Base-by-base conservation (phyloP, 106 monocot genomes). In the Dendrobium catenatum region DNA sequence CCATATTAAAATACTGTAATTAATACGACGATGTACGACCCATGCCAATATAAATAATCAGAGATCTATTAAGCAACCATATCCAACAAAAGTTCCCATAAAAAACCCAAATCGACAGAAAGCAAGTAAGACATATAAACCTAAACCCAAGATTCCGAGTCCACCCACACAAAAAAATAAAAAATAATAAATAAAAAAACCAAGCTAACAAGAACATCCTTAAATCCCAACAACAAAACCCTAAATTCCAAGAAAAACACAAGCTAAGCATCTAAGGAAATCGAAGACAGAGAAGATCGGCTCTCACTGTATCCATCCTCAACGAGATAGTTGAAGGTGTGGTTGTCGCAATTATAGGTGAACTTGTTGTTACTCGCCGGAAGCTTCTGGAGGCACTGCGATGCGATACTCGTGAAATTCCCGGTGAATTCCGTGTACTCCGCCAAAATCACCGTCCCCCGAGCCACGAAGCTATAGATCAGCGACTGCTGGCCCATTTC, bases 371-470 rank as follows among this genome's bases (percentile, higher is more conserved):
- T 81, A 20, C 67, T 81, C 27, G 81, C 46, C 4, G 81, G 81
- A 49, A 81, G 73, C 74, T 81, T 81, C 81, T 81, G 81, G 33
- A 81, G 74, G 55, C 81, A 81, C 55, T 81, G 81, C 31, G 81
- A 81, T 2, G 81, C 81, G 74, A 81, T 81, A 54, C 81, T 81
- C 13, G 81, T 81, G 33, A 81, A 81, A 72, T 81, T 81, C 6
- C 81, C 81, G 81, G 81, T 55, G 40, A 81, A 81, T 49, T 73
- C 81, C 72, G 81, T 81, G 81, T 81, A 75, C 81, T 81, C 81
- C 73, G 81, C 81, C 73, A 81, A 73, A 26, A 81, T 41, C 72
- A 74, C 81, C 72, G 81, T 73, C 46, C 81, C 81, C 73, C 81
- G 81, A 48, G 81, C 81, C 54, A 81, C 81, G 51, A 81, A 81